Conservation (phyloP, 768 basidiomycete species). For the Mycena capillaripes region DNA sequence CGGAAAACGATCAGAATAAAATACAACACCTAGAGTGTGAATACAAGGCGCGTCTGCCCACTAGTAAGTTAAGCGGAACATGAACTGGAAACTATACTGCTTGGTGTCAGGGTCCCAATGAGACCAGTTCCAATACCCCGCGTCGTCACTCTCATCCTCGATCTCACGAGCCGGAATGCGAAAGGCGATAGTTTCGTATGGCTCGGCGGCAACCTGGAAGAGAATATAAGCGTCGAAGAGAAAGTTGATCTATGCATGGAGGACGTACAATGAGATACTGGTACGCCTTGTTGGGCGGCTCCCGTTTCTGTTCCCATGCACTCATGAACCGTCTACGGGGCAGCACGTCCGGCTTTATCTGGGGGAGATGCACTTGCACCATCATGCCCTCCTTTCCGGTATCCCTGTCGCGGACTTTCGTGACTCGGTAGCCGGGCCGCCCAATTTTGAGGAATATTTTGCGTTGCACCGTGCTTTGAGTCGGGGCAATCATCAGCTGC, state of each 20-base stretch:
- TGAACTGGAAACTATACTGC: conserved; percentile 98
- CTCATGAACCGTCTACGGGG: conserved; percentile 96
- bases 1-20: conserved; percentile 15
- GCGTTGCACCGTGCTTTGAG: conserved; percentile 84
- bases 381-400: conserved; percentile 96
- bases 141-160: conserved; percentile 93
- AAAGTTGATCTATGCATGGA: neutral
- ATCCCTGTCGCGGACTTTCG: conserved; percentile 94
- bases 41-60: conserved; percentile 23
- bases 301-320: conserved; percentile 96
- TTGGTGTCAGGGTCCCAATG: conserved; percentile 99
- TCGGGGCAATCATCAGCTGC: conserved; percentile 88
- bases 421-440: conserved; percentile 94
- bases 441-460: conserved; percentile 99
- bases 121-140: conserved; percentile 96
- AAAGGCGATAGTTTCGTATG: conserved; percentile 99
- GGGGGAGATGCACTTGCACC: conserved; percentile 96
- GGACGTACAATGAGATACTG: conserved; percentile 94
- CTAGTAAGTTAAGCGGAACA: conserved; percentile 79
- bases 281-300: conserved; percentile 95
- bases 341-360: conserved; percentile 88
- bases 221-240: conserved; percentile 46
- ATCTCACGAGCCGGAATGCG: conserved; percentile 98
- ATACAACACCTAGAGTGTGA: conserved; percentile 38
- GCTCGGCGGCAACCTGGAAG: conserved; percentile 95